These are phyloP conservation scores for Plasmodium billcollinsi DNA, from an alignment of 169 alveolate genomes.

Conservation along the genomic window DNA sequence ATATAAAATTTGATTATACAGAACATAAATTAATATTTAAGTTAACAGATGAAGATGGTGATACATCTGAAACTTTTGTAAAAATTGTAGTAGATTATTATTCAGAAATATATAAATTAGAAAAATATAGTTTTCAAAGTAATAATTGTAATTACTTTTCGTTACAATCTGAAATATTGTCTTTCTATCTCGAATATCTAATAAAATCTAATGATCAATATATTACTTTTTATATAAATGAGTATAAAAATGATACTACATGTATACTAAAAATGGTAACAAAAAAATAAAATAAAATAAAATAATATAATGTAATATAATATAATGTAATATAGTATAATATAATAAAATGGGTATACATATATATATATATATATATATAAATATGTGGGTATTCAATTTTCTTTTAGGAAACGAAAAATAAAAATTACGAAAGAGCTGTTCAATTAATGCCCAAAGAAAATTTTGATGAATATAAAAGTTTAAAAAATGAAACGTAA, in stretches of 20 bases:
- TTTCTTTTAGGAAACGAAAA: slow-evolving; percentile 64
- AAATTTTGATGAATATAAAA: slow-evolving; percentile 52
- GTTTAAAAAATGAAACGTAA: slow-evolving; percentile 50
- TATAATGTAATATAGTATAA: too few species aligned
- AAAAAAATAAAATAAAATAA: not conserved
- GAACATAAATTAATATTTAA: slow-evolving; percentile 41
- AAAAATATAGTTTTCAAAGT: slow-evolving; percentile 42
- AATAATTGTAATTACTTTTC: slow-evolving; percentile 43
- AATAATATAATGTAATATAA: too few species aligned
- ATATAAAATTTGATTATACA: slow-evolving; percentile 70
- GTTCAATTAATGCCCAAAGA: slow-evolving; percentile 67
- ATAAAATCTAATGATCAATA: slow-evolving; percentile 26
- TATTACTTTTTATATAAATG: slow-evolving; percentile 48
- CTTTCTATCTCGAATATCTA: slow-evolving; percentile 57
- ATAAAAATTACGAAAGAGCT: slow-evolving; percentile 49
- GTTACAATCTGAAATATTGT: slow-evolving; percentile 28
- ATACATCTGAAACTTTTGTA: slow-evolving; percentile 65
- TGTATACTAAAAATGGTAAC: slow-evolving; percentile 62
- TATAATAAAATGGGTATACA: too few species aligned
- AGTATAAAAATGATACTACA: slow-evolving; percentile 33
- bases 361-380: too few species aligned
- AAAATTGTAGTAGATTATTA: slow-evolving; percentile 45
- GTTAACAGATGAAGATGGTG: slow-evolving; percentile 74
- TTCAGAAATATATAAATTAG: slow-evolving; percentile 46
- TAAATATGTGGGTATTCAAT: too few species aligned